Evolutionary conservation across 495 filamentous ascomycete species (phyloP), one percentile per base, ranked within the genome.

Genomic region (Glonium stellatum): DNA sequence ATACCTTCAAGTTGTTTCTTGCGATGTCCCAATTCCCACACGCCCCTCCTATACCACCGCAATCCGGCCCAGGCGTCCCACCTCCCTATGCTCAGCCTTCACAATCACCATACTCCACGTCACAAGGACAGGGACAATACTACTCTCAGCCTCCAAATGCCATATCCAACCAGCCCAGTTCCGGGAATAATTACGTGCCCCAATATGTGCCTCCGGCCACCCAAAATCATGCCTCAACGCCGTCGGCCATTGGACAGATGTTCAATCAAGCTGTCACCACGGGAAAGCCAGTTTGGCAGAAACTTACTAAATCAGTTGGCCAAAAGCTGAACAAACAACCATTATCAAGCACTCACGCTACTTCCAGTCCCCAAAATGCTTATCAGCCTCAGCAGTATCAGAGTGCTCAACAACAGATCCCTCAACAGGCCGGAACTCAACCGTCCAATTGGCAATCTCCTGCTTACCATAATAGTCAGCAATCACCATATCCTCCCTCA

Each of bases 201-300:
- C 54, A 44, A 6, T 39, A 44, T 1, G 11, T 9, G 13, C 37
- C 54, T 25, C 15, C 48, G 19, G 18, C 18, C 5, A 22, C 48
- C 13, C 48, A 51, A 15, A 5, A 23, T 15, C 52, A 37, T 55
- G 52, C 13, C 34, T 42, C 22, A 12, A n/a, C 41, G 31, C 11
- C 47, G 18, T 31, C 31, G 10, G 42, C 50, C 5, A 23, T 61
- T 23, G 54, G 61, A 21, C 36, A 53, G 54, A 57, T 61, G 49
- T 42, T 67, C 46, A 58, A 67, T 44, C 65, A 67, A 49, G 65
- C 65, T 15, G 61, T 67, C 13, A 67, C 61, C n/a, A 67, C 61
- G 21, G 61, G 61, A 18, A 67, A 67, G 50, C 65, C 65, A 1
- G 53, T 64, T 36, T 49, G 63, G 47, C 60, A 67, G 37, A 67